Evolutionary conservation across 805 yeast species (phyloP).

Genomic region (Barnettozyma botsteinii): DNA sequence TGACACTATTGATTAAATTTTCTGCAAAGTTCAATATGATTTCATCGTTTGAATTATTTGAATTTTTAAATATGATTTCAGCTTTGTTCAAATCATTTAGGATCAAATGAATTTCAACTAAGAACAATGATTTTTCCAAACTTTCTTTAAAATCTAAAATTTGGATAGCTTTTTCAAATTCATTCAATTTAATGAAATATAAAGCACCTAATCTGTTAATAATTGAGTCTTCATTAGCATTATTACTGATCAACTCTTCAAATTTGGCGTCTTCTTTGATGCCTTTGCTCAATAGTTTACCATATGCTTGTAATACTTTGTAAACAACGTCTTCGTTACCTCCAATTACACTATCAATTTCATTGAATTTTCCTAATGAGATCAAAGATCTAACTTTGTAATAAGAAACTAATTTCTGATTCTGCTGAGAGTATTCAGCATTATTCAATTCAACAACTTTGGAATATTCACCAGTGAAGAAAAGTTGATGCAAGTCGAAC

Average conservation of each 20-base stretch:
- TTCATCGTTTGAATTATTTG: constrained; percentile 59
- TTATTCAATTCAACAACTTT: constrained; percentile 35
- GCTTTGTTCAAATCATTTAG: constrained; percentile 30
- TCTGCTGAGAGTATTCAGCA: constrained; percentile 34
- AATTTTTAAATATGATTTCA: constrained; percentile 41
- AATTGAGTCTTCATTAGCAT: constrained; percentile 13
- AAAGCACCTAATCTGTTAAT: constrained; percentile 35
- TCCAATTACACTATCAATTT: neutral
- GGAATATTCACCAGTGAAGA: constrained; percentile 52
- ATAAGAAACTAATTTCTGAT: constrained; percentile 24
- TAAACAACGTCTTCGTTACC: constrained; percentile 1
- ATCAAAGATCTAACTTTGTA: constrained; percentile 32
- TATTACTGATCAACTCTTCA: constrained; percentile 17
- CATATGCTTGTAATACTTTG: constrained; percentile 26
- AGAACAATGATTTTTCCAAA: constrained; percentile 36
- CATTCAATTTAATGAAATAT: constrained; percentile 35
- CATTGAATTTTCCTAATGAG: constrained; percentile 18
- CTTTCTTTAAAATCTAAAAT: constrained; percentile 34
- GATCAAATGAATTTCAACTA: constrained; percentile 35
- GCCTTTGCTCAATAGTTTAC: constrained; percentile 22
- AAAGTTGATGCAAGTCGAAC: constrained; percentile 50
- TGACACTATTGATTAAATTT: constrained; percentile 53
- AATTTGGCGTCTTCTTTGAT: constrained; percentile 11
- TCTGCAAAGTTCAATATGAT: constrained; percentile 74
- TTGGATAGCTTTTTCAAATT: constrained; percentile 38